Percentiles rank a stretch among this genome's conserved stretches.
phyloP scores from a whole-genome alignment of 331 rosid genomes.

The Quercus phellos region DNA sequence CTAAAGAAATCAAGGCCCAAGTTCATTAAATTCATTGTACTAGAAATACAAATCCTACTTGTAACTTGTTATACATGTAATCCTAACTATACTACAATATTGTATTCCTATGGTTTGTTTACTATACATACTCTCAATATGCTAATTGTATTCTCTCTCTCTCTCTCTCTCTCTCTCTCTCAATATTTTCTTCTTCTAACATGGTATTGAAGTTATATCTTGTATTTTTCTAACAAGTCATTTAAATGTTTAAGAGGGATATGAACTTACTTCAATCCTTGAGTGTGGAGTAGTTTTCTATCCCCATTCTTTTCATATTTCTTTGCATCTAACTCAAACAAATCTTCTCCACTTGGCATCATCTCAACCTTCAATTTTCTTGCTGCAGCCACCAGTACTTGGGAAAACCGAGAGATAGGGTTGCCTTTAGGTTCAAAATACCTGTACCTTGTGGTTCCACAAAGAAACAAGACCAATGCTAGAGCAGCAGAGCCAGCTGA shows the following conservation, averaged over 20 bases:
- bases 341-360: conserved; percentile 20
- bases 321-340: conserved; percentile 37
- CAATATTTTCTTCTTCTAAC: too few relatives aligned
- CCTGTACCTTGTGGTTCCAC: conserved; percentile 66
- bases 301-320: conserved; percentile 26
- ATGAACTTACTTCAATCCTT: conserved; percentile 58
- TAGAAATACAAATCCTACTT: too few relatives aligned
- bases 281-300: conserved; percentile 61
- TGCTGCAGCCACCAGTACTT: conserved; percentile 52
- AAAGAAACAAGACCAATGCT: conserved; percentile 61
- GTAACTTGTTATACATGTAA: too few relatives aligned
- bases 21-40: too few relatives aligned
- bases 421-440: conserved; percentile 60
- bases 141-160: background rate
- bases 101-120: too few relatives aligned
- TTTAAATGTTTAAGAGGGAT: background rate
- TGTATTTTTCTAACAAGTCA: background rate
- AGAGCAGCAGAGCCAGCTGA: conserved; percentile 62
- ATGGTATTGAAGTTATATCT: too few relatives aligned
- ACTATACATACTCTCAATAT: too few relatives aligned
- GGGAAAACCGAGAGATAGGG: conserved; percentile 63
- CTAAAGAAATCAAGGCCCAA: too few relatives aligned
- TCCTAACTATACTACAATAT: too few relatives aligned
- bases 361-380: conserved; percentile 59
- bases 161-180: too few relatives aligned